These are phyloP conservation scores for Fraxinus pennsylvanica DNA, from an alignment of 257 asterid genomes.

Conservation along the genomic window DNA sequence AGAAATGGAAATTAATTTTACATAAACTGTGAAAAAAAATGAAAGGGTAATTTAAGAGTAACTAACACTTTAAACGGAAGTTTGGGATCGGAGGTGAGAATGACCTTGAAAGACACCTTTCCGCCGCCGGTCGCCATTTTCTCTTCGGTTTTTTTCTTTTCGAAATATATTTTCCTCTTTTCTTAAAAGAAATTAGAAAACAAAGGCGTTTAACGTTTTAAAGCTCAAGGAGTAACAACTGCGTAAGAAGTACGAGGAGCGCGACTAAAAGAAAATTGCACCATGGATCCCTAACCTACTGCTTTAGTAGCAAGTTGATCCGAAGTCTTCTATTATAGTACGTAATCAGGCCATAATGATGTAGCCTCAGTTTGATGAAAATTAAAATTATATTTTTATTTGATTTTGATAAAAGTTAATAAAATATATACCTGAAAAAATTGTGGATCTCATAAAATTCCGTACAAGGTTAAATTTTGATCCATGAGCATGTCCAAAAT, in stretches of 20 bases:
- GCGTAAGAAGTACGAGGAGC: not conserved
- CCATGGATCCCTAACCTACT: not conserved
- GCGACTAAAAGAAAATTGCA: not conserved
- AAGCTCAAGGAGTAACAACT: not conserved
- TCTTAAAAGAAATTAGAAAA: not conserved
- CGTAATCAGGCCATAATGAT: too few species aligned
- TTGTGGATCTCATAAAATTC: too few species aligned
- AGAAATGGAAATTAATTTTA: conserved; percentile 3
- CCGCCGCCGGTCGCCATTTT: conserved; percentile 54
- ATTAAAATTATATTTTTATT: too few species aligned
- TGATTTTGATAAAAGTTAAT: too few species aligned
- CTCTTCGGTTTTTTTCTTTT: not conserved
- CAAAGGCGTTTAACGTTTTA: not conserved
- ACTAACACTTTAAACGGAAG: conserved; percentile 97
- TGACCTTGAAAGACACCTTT: conserved; percentile 94
- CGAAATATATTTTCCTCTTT: not conserved
- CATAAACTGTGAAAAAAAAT: not conserved
- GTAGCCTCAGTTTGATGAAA: too few species aligned
- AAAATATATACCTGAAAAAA: too few species aligned
- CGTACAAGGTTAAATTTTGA: too few species aligned
- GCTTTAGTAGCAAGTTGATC: not conserved
- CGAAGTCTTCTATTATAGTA: too few species aligned
- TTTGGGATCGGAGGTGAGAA: conserved; percentile 94
- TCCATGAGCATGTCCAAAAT: too few species aligned
- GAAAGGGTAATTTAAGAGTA: not conserved